Evolutionary conservation across 345 rosid genomes (phyloP).

Genomic region (Streptanthus diversifolius): DNA sequence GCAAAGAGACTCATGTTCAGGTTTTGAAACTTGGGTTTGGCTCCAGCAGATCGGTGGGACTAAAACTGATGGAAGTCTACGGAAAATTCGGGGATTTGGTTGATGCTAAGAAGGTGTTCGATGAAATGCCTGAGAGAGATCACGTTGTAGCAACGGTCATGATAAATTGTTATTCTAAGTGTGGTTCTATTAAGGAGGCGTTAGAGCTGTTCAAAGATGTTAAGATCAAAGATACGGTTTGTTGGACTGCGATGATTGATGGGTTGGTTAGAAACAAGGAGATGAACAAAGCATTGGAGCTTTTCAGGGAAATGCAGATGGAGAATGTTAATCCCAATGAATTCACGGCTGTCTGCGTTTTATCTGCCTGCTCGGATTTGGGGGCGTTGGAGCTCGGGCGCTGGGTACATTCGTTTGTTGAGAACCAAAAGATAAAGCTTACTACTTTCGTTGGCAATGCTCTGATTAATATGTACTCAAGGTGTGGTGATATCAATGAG

Average conservation of each 20-base stretch:
- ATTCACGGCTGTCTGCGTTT: constrained; percentile 53
- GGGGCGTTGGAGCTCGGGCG: constrained; percentile 64
- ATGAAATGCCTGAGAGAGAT: constrained; percentile 55
- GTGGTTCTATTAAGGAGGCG: constrained; percentile 45
- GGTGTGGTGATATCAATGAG: constrained; percentile 53
- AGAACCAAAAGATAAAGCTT: constrained; percentile 38
- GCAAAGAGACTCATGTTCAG: constrained; percentile 53
- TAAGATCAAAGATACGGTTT: constrained; percentile 48
- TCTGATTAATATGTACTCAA: constrained; percentile 56
- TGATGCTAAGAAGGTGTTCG: constrained; percentile 46
- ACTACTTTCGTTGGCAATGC: constrained; percentile 57
- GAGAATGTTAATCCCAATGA: constrained; percentile 45
- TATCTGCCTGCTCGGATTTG: constrained; percentile 57
- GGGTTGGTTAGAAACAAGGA: constrained; percentile 57
- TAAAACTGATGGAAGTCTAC: constrained; percentile 47
- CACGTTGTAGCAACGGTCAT: constrained; percentile 48
- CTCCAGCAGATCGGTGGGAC: constrained; percentile 41
- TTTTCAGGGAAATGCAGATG: constrained; percentile 60
- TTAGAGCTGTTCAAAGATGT: constrained; percentile 38
- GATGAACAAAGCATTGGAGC: constrained; percentile 54
- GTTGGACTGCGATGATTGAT: constrained; percentile 73
- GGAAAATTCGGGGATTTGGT: constrained; percentile 43
- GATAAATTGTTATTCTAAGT: constrained; percentile 45
- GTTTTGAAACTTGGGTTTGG: constrained; percentile 52
- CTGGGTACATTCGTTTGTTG: constrained; percentile 56